Conservation (phyloP, 2,329 filamentous ascomycete species). For the Beauveria sp. region DNA sequence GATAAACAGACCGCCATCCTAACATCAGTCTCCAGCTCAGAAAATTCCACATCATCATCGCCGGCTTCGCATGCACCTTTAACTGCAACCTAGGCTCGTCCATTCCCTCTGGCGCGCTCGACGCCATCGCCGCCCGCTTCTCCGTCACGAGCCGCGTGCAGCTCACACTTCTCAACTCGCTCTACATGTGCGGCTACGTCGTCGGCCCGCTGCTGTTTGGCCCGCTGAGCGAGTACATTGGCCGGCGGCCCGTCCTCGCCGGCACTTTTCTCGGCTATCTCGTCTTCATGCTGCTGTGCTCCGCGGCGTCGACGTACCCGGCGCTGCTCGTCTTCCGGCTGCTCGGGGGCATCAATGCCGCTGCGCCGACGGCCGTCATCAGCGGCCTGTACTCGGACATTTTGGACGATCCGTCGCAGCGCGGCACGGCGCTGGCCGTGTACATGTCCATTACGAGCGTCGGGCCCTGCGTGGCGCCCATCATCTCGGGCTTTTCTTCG, state of each 20-base stretch:
- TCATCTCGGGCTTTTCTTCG: constrained; percentile 44
- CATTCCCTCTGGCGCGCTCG: constrained; percentile 29
- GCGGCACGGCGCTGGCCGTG: constrained; percentile 26
- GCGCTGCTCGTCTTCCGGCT: constrained; percentile 36
- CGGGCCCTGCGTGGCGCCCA: constrained; percentile 38
- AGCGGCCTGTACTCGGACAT: constrained; percentile 28
- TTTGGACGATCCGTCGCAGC: constrained; percentile 23
- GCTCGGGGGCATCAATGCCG: constrained; percentile 25
- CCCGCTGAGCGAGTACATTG: constrained; percentile 28
- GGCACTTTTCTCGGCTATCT: constrained; percentile 27
- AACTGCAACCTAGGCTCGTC: constrained; percentile 30
- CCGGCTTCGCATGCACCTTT: constrained; percentile 29
- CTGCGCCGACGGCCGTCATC: constrained; percentile 27
- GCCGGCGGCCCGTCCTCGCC: constrained; percentile 25
- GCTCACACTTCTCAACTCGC: constrained; percentile 27
- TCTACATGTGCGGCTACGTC: constrained; percentile 29
- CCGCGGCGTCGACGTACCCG: constrained; percentile 34
- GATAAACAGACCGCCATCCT: not conserved
- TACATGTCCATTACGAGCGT: constrained; percentile 28
- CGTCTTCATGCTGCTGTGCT: constrained; percentile 26
- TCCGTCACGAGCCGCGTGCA: constrained; percentile 19
- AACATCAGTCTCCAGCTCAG: constrained; percentile 14
- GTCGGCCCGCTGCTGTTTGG: constrained; percentile 27
- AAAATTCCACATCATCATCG: constrained; percentile 27
- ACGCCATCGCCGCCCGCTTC: constrained; percentile 25